Conservation (phyloP, 1,139 yeast species). For the Geotrichum carabidarum region DNA sequence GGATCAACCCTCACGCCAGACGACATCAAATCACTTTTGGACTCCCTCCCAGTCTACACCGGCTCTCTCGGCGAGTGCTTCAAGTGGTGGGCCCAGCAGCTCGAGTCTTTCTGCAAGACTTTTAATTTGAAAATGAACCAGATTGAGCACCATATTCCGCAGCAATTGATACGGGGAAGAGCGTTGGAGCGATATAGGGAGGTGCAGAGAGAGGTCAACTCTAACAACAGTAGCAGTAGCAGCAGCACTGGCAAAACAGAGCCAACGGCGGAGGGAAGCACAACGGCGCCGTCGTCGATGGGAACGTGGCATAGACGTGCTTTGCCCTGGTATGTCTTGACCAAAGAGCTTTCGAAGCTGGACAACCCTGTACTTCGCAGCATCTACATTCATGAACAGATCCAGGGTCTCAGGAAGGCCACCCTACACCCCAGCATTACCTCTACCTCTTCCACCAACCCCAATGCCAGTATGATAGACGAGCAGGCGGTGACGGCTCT, state of each 20-base stretch:
- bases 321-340: conserved; percentile 17
- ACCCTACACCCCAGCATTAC: background rate
- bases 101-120: conserved; percentile 19
- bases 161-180: conserved; percentile 13
- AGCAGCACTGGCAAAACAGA: background rate
- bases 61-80: conserved; percentile 17
- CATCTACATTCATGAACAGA: conserved; percentile 17
- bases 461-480: background rate
- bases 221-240: background rate
- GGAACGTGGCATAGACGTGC: conserved; percentile 6
- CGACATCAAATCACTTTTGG: conserved; percentile 16
- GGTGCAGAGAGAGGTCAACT: conserved; percentile 7
- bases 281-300: background rate
- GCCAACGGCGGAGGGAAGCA: background rate
- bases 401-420: background rate
- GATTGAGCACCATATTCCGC: conserved; percentile 17
- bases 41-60: conserved; percentile 16
- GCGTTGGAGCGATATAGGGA: conserved; percentile 14
- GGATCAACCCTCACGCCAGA: background rate
- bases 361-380: conserved; percentile 23
- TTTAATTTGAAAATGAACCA: conserved; percentile 13
- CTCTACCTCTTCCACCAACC: background rate
- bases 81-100: conserved; percentile 19
- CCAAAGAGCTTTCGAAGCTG: conserved; percentile 13
- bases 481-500: conserved; percentile 6